Conservation (phyloP, 768 basidiomycete species). For the Crucibulum laeve region DNA sequence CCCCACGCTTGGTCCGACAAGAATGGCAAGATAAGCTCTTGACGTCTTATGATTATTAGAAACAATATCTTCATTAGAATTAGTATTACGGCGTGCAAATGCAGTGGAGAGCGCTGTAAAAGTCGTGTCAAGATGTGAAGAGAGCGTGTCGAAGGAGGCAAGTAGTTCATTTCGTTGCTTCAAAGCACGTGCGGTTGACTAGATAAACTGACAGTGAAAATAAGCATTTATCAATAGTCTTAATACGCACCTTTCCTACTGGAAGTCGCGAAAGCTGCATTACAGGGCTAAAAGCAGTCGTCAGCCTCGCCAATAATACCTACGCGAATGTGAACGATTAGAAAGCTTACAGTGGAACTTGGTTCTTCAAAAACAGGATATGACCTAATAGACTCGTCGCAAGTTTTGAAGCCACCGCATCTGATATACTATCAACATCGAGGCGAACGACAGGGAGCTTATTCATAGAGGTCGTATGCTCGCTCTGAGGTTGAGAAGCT, state of each 20-base stretch:
- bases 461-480: no score
- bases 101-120: constrained; percentile 72
- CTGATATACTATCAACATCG: constrained; percentile 48
- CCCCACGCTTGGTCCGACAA: constrained; percentile 62
- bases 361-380: constrained; percentile 73
- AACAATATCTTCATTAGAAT: constrained; percentile 1
- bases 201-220: not conserved
- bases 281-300: constrained; percentile 44
- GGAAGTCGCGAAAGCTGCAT: constrained; percentile 59
- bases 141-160: constrained; percentile 62
- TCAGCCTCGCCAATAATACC: no score
- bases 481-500: no score
- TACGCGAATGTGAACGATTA: not conserved
- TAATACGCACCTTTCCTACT: constrained; percentile 33
- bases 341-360: constrained; percentile 68
- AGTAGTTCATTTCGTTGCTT: constrained; percentile 63
- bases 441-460: no score
- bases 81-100: constrained; percentile 31
- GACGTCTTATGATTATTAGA: constrained; percentile 3
- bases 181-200: constrained; percentile 43
- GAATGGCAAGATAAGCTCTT: constrained; percentile 53
- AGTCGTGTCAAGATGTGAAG: constrained; percentile 71
- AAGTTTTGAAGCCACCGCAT: constrained; percentile 59
- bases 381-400: constrained; percentile 63
- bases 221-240: not conserved